Base-by-base conservation (phyloP, 1,139 yeast species). In the Debaryomyces psychrophilus region DNA sequence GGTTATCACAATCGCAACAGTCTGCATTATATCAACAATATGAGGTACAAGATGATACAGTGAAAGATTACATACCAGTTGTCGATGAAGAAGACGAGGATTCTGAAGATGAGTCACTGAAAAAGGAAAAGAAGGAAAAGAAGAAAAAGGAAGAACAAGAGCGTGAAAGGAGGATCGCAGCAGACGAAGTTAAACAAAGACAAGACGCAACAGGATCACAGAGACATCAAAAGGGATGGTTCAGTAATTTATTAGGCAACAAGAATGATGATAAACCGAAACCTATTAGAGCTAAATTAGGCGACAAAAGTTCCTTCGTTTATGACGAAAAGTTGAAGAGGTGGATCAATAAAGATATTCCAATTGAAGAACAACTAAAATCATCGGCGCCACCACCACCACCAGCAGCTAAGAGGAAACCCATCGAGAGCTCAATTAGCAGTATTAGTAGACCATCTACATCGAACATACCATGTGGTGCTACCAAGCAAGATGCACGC, bases 261-360 rank as follows among this genome's bases (percentile, higher is more conserved):
- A 70, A 67, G 44, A 70, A 71, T 43, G 80, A 82, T 44, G 85
- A 83, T 42, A 85, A 81, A 47, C 86, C 87, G 36, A 88, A 87
- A 60, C 88, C 95, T 1, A 77, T 83, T 49, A 80, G 82, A 55
- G 98, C 97, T 28, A 90, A 93, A 58, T 70, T 93, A 51, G 99
- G 99, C 8, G 90, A 87, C 48, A 81, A 83, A 52, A 87, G 77
- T 59, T 73, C 80, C 31, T 86, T 93, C 58, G 81, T 81, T 56
- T 95, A 83, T 62, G 97, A 92, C 67, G 95, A 89, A 57, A 82
- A 86, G 50, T 78, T 88, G 59, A 85, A 87, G 61, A 78, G 96
- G 59, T 93, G 97, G 97, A 82, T 93, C 45, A 85, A 89, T 60
- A 82, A 81, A 50, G 82, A 83, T 50, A 80, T 78, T 14, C 82